Percentiles rank a stretch among this genome's conserved stretches.
phyloP scores from a whole-genome alignment of 2,329 filamentous ascomycete genomes.

The Sporothrix inflata region DNA sequence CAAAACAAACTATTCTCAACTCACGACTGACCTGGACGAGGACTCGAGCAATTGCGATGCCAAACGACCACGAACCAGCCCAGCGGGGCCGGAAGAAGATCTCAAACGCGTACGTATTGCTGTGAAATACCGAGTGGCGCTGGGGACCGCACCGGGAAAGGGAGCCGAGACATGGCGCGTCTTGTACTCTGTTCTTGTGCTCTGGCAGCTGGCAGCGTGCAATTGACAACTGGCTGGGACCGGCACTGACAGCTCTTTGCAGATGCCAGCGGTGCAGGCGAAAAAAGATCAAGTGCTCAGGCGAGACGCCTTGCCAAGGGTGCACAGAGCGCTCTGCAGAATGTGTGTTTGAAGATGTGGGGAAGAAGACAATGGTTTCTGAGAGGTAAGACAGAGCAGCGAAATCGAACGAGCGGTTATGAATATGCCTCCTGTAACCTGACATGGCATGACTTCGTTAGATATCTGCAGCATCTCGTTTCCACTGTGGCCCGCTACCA shows the following conservation, averaged over 20 bases:
- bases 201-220: background rate
- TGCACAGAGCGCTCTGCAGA: background rate
- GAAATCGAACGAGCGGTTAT: background rate
- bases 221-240: background rate
- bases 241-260: background rate
- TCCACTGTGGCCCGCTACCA: background rate
- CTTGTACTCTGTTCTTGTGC: background rate
- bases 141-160: background rate
- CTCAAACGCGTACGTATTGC: background rate
- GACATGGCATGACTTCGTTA: background rate
- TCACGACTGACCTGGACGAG: background rate
- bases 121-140: background rate
- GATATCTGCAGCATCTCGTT: background rate
- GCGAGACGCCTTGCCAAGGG: background rate
- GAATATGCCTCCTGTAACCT: background rate
- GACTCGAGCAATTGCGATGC: background rate
- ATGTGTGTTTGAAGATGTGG: background rate
- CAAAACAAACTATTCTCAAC: background rate
- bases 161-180: background rate
- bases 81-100: conserved; percentile 8
- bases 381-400: background rate
- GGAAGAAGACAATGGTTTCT: background rate
- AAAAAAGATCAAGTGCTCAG: conserved; percentile 11
- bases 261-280: background rate
- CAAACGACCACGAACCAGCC: background rate